phyloP scores from a whole-genome alignment of 352 stramenopile species.

The Peronospora farinosa region DNA sequence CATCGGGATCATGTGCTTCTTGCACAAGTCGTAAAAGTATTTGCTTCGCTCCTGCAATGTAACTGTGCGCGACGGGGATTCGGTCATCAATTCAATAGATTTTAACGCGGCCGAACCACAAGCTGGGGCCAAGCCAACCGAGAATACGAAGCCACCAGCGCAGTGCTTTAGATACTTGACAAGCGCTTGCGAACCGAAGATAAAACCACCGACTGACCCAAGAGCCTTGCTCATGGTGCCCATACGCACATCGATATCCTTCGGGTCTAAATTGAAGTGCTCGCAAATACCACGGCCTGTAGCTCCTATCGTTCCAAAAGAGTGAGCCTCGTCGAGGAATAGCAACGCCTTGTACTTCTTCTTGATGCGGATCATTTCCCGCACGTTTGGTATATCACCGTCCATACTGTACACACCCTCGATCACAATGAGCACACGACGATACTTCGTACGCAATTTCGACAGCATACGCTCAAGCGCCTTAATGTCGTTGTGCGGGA shows the following conservation, averaged over 20 bases:
- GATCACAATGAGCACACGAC: constrained; percentile 63
- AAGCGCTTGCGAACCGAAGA: constrained; percentile 42
- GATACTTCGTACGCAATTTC: constrained; percentile 64
- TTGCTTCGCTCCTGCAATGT: constrained; percentile 59
- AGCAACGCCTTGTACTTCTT: constrained; percentile 61
- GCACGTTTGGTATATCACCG: constrained; percentile 53
- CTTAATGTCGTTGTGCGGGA: constrained; percentile 71
- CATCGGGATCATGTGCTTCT: constrained; percentile 56
- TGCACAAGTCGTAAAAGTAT: constrained; percentile 75
- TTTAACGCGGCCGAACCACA: constrained; percentile 62
- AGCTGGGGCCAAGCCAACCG: constrained; percentile 60
- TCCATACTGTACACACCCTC: constrained; percentile 71
- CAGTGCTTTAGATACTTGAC: constrained; percentile 64
- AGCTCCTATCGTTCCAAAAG: constrained; percentile 55
- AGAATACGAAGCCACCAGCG: constrained; percentile 73
- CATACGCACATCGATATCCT: constrained; percentile 59
- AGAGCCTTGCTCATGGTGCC: constrained; percentile 70
- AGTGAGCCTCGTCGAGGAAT: constrained; percentile 62
- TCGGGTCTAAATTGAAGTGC: constrained; percentile 37
- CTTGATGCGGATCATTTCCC: constrained; percentile 53
- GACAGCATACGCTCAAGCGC: constrained; percentile 67
- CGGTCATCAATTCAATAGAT: constrained; percentile 62
- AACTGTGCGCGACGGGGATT: constrained; percentile 46
- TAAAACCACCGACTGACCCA: constrained; percentile 61
- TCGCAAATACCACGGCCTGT: constrained; percentile 53